phyloP scores from a whole-genome alignment of 1,139 yeast genomes.

The Spathaspora sp. region DNA sequence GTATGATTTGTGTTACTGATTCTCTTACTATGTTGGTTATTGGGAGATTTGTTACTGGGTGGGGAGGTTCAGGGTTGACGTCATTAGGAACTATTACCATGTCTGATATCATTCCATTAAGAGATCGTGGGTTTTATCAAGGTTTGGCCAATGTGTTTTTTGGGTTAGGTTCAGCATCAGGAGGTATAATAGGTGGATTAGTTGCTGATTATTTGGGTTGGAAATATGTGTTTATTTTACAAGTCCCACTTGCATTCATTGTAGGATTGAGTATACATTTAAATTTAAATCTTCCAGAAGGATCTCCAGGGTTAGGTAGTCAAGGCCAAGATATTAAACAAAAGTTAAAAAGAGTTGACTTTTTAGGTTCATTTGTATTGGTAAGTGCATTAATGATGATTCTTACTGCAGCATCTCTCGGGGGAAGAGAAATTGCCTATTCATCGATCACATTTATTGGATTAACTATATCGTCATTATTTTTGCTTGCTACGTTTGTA shows the following conservation, averaged over 20 bases:
- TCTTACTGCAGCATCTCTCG: conserved; percentile 69
- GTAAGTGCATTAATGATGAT: conserved; percentile 52
- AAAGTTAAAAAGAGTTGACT: conserved; percentile 62
- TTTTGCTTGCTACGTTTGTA: conserved; percentile 35
- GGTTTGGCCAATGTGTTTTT: conserved; percentile 52
- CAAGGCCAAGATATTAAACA: conserved; percentile 35
- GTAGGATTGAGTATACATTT: conserved; percentile 43
- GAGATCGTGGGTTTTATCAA: conserved; percentile 54
- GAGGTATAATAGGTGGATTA: conserved; percentile 65
- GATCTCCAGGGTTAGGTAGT: conserved; percentile 50
- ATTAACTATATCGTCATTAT: conserved; percentile 20
- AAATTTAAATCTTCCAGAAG: conserved; percentile 45
- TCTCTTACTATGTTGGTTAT: conserved; percentile 50
- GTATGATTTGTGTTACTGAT: conserved; percentile 40
- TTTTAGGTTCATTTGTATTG: conserved; percentile 64
- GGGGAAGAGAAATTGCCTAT: conserved; percentile 56
- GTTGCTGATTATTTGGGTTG: conserved; percentile 75
- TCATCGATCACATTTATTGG: conserved; percentile 32
- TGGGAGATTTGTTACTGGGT: conserved; percentile 57
- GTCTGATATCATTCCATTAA: conserved; percentile 51
- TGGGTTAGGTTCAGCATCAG: conserved; percentile 53
- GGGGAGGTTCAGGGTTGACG: conserved; percentile 59
- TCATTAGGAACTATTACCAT: conserved; percentile 51
- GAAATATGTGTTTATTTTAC: conserved; percentile 60
- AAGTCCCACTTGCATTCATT: conserved; percentile 59